A percentile compares a stretch with the other conserved stretches of the same genome.
phyloP scores from a whole-genome alignment of 176 grass and related monocot genomes.

The Microstegium vimineum region DNA sequence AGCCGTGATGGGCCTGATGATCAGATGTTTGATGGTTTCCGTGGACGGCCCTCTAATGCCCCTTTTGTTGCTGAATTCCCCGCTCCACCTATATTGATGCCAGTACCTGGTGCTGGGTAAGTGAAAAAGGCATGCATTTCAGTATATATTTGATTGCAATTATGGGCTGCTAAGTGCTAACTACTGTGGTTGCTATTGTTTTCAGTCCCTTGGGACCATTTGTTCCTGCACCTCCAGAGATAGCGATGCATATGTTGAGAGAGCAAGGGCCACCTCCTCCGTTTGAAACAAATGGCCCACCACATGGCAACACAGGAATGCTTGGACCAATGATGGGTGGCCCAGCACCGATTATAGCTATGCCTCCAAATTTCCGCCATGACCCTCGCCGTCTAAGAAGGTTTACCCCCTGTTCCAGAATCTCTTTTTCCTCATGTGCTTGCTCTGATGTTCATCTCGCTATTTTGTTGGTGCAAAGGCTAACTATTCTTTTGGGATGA shows the following conservation, averaged over 20 bases:
- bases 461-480: background rate
- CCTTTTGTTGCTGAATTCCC: constrained; percentile 85
- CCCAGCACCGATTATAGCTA: constrained; percentile 61
- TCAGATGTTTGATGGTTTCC: constrained; percentile 73
- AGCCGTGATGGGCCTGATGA: constrained; percentile 67
- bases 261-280: constrained; percentile 64
- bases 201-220: constrained; percentile 93
- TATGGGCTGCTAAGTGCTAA: constrained; percentile 6
- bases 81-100: constrained; percentile 86
- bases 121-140: constrained; percentile 23
- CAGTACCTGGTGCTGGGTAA: constrained; percentile 95
- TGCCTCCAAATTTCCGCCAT: constrained; percentile 77
- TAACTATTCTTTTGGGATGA: background rate
- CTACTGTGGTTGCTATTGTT: constrained; percentile 24
- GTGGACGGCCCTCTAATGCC: constrained; percentile 56
- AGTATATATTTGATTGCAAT: constrained; percentile 3
- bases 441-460: no score
- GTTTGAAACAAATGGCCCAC: constrained; percentile 57
- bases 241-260: constrained; percentile 96
- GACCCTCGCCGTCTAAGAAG: constrained; percentile 93
- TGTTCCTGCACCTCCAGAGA: constrained; percentile 96
- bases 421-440: background rate
- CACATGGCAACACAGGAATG: constrained; percentile 50
- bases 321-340: constrained; percentile 59
- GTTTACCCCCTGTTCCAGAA: constrained; percentile 24